A percentile compares a stretch with the other conserved stretches of the same genome.
Conservation (phyloP, 2,329 filamentous ascomycete species). For the Colletotrichum tabaci region DNA sequence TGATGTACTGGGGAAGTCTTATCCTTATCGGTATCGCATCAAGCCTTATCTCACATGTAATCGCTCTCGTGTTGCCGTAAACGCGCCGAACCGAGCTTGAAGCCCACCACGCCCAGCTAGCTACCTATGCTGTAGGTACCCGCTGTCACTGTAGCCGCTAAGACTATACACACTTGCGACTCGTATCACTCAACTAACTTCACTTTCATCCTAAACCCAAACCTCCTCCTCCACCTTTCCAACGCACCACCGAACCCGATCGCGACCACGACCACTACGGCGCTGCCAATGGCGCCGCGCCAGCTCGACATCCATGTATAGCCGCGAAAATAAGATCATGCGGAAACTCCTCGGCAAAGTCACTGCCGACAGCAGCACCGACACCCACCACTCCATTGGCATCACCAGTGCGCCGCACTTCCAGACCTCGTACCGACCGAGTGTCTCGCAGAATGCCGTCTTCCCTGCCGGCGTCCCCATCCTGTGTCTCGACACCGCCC, state of each 20-base stretch:
- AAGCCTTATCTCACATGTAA: neutral
- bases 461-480: conserved; percentile 69
- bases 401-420: conserved; percentile 62
- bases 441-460: conserved; percentile 69
- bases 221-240: neutral
- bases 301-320: conserved; percentile 61
- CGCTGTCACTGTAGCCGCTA: neutral
- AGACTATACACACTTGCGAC: conserved; percentile 1
- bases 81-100: conserved; percentile 14
- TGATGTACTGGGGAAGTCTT: neutral
- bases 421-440: conserved; percentile 63
- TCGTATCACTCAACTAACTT: neutral
- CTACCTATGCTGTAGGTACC: neutral
- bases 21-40: neutral
- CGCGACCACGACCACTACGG: conserved; percentile 12
- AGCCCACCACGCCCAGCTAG: neutral
- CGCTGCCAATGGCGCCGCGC: conserved; percentile 52
- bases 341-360: conserved; percentile 73
- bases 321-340: conserved; percentile 70
- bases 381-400: conserved; percentile 58
- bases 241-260: neutral
- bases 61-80: neutral
- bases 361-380: conserved; percentile 61
- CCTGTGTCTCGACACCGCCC: conserved; percentile 70
- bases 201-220: neutral